These are phyloP conservation scores for Penicillium aurantiogriseum DNA, from an alignment of 2,329 filamentous ascomycete genomes.

Conservation along the genomic window DNA sequence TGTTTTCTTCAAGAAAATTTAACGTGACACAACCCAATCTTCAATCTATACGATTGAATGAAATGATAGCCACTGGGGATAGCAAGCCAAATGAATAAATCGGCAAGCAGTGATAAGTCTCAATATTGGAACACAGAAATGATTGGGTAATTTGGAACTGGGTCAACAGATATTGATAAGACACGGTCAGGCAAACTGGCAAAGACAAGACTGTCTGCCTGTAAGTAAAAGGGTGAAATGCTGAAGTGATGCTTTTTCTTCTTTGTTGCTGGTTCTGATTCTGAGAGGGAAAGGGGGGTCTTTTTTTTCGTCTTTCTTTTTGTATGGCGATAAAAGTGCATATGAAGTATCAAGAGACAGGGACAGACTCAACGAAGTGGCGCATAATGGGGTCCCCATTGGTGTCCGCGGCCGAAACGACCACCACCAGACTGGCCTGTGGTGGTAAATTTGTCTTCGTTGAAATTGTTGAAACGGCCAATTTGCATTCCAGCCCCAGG, in stretches of 20 bases:
- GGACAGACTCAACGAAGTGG: constrained; percentile 35
- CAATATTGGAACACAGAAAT: constrained; percentile 12
- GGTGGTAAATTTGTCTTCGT: constrained; percentile 37
- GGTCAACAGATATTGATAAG: neutral
- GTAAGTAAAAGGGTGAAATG: neutral
- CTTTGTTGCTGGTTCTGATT: neutral
- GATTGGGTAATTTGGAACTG: constrained; percentile 2
- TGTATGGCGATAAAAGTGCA: neutral
- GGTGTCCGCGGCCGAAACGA: constrained; percentile 37
- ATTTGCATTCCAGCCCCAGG: constrained; percentile 72
- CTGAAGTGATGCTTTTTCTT: neutral
- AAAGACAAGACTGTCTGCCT: neutral
- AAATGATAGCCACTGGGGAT: constrained; percentile 7
- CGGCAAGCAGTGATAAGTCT: constrained; percentile 10
- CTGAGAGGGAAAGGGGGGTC: neutral
- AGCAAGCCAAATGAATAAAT: constrained; percentile 22
- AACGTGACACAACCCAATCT: constrained; percentile 7
- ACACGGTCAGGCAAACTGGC: neutral
- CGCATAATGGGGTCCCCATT: constrained; percentile 40
- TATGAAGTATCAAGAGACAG: neutral
- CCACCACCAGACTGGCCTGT: constrained; percentile 40
- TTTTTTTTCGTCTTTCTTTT: neutral
- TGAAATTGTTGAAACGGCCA: constrained; percentile 56
- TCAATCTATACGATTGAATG: constrained; percentile 2
- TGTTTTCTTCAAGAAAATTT: constrained; percentile 2